Conservation (phyloP, 345 rosid genomes). For the Carallia pectinifolia region DNA sequence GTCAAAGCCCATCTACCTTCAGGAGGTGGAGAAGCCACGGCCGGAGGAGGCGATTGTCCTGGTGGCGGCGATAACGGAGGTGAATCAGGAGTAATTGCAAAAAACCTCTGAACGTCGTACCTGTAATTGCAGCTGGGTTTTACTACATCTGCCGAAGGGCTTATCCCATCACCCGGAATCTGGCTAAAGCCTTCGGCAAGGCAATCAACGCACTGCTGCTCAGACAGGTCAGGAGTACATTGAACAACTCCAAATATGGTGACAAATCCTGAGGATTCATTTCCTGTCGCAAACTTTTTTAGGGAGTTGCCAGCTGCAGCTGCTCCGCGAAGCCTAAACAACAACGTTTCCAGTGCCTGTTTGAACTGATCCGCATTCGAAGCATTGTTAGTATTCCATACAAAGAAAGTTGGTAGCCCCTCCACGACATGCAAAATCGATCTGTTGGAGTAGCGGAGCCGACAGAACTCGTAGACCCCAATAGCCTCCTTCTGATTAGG, state of each 20-base stretch:
- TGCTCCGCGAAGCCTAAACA: constrained; percentile 20
- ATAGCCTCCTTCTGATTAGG: constrained; percentile 10
- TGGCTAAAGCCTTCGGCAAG: neutral
- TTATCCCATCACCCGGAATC: neutral
- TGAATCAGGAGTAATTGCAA: neutral
- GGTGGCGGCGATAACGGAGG: neutral
- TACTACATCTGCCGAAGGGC: neutral
- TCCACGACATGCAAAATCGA: neutral
- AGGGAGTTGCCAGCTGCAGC: constrained; percentile 31
- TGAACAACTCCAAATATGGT: constrained; percentile 37
- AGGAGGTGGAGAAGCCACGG: neutral
- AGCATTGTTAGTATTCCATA: neutral
- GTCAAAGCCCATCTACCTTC: no score
- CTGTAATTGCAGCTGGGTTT: constrained; percentile 6
- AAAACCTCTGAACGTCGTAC: constrained; percentile 10
- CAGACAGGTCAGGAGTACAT: constrained; percentile 45
- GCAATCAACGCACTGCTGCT: constrained; percentile 14
- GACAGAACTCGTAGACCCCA: neutral
- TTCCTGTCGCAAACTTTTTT: constrained; percentile 46
- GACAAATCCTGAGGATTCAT: neutral
- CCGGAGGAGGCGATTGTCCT: neutral
- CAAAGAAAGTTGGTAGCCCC: no score
- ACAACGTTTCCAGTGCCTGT: constrained; percentile 8
- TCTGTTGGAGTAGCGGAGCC: constrained; percentile 13
- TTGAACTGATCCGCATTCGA: constrained; percentile 21